A percentile compares a stretch with the other conserved stretches of the same genome.
Evolutionary conservation across 805 yeast species (phyloP).

Genomic region (Trichomonascus vanleenenianus): DNA sequence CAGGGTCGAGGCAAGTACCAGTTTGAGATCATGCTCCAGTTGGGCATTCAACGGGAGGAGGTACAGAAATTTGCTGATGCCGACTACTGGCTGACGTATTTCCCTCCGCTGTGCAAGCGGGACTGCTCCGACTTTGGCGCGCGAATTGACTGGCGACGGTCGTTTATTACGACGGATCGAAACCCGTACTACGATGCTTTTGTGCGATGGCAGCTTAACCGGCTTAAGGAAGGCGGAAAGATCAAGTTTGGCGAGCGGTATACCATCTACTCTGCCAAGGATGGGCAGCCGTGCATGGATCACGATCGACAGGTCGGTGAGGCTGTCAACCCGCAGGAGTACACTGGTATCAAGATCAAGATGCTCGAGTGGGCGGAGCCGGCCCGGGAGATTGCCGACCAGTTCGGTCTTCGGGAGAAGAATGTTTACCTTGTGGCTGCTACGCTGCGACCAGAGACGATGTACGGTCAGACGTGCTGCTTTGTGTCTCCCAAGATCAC

Average conservation of each 20-base stretch:
- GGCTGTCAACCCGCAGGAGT: conserved; percentile 95
- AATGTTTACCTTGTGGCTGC: conserved; percentile 86
- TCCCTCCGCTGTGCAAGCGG: conserved; percentile 81
- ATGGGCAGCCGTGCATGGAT: conserved; percentile 99
- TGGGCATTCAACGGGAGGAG: conserved; percentile 80
- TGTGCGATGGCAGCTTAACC: conserved; percentile 92
- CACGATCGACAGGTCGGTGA: conserved; percentile 97
- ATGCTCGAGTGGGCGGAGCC: conserved; percentile 55
- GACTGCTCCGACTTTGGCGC: conserved; percentile 83
- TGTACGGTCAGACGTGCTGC: conserved; percentile 98
- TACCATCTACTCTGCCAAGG: conserved; percentile 94
- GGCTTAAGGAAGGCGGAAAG: conserved; percentile 75
- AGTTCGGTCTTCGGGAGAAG: conserved; percentile 43
- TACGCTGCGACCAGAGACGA: conserved; percentile 96
- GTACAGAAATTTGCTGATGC: conserved; percentile 86
- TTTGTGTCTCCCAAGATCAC: conserved; percentile 91
- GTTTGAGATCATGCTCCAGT: conserved; percentile 91
- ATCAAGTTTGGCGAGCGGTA: conserved; percentile 97
- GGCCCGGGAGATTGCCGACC: conserved; percentile 37
- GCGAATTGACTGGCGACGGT: conserved; percentile 97
- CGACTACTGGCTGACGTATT: conserved; percentile 79
- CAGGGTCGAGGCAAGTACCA: conserved; percentile 92
- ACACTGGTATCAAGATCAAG: conserved; percentile 83
- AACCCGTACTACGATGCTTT: conserved; percentile 94
- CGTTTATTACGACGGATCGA: conserved; percentile 88